Conservation (phyloP, 2,329 filamentous ascomycete genomes). For the Colletotrichum tanaceti region DNA sequence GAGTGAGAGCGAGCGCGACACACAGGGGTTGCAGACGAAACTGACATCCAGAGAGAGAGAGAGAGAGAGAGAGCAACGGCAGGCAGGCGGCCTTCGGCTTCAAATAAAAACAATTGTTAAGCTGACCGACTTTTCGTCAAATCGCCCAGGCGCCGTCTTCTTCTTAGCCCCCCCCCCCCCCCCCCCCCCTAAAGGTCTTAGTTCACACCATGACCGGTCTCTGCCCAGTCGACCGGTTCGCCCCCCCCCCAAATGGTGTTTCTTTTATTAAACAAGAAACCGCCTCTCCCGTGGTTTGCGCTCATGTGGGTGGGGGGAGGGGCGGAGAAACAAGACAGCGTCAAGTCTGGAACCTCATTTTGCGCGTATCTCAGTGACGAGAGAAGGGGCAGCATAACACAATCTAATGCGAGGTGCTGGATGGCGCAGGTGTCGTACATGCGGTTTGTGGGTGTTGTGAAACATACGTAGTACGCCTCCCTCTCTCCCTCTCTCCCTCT, state of each 20-base stretch:
- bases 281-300: conserved; percentile 5
- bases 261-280: too few relatives aligned
- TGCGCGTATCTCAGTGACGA: neutral
- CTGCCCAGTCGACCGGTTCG: neutral
- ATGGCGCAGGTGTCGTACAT: neutral
- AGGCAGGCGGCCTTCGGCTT: conserved; percentile 8
- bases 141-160: neutral
- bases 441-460: neutral
- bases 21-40: neutral
- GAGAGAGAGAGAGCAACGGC: neutral
- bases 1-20: neutral
- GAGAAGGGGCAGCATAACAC: neutral
- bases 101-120: conserved; percentile 26
- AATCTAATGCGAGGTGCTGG: conserved; percentile 13
- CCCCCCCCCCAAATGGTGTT: neutral
- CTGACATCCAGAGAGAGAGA: neutral
- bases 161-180: too few relatives aligned
- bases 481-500: neutral
- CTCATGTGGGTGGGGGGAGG: neutral
- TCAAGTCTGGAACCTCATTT: neutral
- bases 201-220: neutral
- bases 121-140: conserved; percentile 19
- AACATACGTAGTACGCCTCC: neutral
- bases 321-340: too few relatives aligned
- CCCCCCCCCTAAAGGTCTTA: neutral